phyloP scores from a whole-genome alignment of 352 stramenopile genomes.

The Globisporangium polare region DNA sequence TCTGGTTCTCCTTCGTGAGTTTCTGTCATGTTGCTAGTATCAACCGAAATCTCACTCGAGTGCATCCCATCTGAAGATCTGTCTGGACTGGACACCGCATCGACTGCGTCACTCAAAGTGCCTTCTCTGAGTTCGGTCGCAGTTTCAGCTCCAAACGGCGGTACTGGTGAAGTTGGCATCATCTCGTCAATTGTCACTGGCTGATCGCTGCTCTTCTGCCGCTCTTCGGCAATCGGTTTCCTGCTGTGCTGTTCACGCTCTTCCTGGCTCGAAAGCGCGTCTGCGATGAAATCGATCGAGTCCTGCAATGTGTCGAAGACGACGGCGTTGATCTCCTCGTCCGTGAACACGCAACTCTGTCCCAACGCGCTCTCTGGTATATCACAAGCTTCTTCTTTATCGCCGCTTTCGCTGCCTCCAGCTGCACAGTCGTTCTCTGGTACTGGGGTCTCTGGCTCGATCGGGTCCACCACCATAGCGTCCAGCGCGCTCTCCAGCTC shows the following conservation, averaged over 20 bases:
- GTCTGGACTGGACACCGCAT: not conserved
- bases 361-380: not conserved
- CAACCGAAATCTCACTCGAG: no score
- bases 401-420: no score
- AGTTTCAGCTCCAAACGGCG: not conserved
- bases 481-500: slow-evolving; percentile 50
- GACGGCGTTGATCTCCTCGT: slow-evolving; percentile 10
- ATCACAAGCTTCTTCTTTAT: not conserved
- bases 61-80: not conserved
- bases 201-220: not conserved
- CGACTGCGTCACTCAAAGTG: not conserved
- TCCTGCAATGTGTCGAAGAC: slow-evolving; percentile 24
- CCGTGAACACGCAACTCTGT: not conserved
- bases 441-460: not conserved
- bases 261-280: not conserved
- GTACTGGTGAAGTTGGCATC: not conserved
- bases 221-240: not conserved
- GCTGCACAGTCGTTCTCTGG: not conserved
- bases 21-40: no score
- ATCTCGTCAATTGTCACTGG: not conserved
- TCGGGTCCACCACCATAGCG: slow-evolving; percentile 5
- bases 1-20: not conserved
- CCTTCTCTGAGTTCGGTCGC: not conserved
- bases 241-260: not conserved
- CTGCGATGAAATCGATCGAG: slow-evolving; percentile 27